phyloP scores from a whole-genome alignment of 2,329 filamentous ascomycete species.

The Cercospora beticola region DNA sequence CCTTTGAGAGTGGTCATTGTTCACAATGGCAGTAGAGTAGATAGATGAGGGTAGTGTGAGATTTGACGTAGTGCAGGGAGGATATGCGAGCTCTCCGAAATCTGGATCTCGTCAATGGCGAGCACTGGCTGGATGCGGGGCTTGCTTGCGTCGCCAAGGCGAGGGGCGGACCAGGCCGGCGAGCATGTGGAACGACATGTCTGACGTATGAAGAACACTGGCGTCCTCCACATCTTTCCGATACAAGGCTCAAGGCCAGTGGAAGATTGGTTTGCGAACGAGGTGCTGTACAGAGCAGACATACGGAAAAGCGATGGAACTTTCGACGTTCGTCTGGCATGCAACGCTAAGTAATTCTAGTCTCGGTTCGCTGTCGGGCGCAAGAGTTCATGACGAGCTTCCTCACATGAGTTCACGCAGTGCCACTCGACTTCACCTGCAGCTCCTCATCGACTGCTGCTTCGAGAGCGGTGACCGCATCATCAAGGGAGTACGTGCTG shows the following conservation, averaged over 20 bases:
- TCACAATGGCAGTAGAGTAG: background rate
- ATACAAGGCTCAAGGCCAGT: background rate
- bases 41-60: background rate
- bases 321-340: background rate
- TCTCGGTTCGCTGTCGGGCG: background rate
- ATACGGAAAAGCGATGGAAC: background rate
- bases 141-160: background rate
- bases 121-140: background rate
- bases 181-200: background rate
- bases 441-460: slow-evolving; percentile 40
- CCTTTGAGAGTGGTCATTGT: slow-evolving; percentile 61
- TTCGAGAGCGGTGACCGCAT: slow-evolving; percentile 42
- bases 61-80: background rate
- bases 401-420: background rate
- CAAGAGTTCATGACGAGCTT: background rate
- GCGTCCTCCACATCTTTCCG: background rate
- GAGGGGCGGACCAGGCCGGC: background rate
- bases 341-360: background rate
- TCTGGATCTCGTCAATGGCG: background rate
- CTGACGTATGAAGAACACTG: background rate
- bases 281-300: background rate
- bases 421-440: slow-evolving; percentile 13
- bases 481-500: slow-evolving; percentile 38
- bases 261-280: background rate
- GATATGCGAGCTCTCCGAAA: background rate